Percentiles rank a stretch among this genome's conserved stretches.
Evolutionary conservation across 768 basidiomycete species (phyloP).

Genomic region (Suillus subaureus): DNA sequence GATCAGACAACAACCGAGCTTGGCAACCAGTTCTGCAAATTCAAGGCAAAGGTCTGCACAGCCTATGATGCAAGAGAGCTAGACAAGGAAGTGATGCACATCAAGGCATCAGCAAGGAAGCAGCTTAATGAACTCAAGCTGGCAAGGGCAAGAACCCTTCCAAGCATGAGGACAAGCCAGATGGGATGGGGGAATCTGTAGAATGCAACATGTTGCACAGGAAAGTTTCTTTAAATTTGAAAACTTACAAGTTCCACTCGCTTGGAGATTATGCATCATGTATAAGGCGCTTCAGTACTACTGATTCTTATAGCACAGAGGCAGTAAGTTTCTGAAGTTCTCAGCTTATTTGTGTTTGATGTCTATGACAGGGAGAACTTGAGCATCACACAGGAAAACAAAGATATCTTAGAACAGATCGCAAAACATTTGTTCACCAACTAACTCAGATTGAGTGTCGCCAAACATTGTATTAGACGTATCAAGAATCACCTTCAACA

Average conservation of each 20-base stretch:
- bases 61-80: conserved; percentile 33
- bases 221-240: conserved; percentile 23
- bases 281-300: conserved; percentile 34
- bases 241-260: conserved; percentile 29
- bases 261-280: conserved; percentile 20
- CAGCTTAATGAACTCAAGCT: not conserved
- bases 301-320: conserved; percentile 35
- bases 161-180: not conserved
- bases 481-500: conserved; percentile 6
- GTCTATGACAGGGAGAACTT: conserved; percentile 13
- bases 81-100: conserved; percentile 29
- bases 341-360: not conserved
- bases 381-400: conserved; percentile 12
- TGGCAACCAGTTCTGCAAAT: conserved; percentile 21
- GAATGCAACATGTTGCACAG: not conserved
- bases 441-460: conserved; percentile 10
- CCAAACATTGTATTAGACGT: conserved; percentile 4
- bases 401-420: conserved; percentile 6
- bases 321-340: conserved; percentile 12
- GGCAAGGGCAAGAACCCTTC: not conserved
- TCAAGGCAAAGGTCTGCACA: conserved; percentile 23
- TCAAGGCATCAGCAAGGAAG: conserved; percentile 15
- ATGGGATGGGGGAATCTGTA: not conserved
- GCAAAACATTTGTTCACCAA: conserved; percentile 10
- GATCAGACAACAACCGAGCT: conserved; percentile 16